Conservation (phyloP, 2,329 filamentous ascomycete genomes). For the Xylaria hypoxylon region DNA sequence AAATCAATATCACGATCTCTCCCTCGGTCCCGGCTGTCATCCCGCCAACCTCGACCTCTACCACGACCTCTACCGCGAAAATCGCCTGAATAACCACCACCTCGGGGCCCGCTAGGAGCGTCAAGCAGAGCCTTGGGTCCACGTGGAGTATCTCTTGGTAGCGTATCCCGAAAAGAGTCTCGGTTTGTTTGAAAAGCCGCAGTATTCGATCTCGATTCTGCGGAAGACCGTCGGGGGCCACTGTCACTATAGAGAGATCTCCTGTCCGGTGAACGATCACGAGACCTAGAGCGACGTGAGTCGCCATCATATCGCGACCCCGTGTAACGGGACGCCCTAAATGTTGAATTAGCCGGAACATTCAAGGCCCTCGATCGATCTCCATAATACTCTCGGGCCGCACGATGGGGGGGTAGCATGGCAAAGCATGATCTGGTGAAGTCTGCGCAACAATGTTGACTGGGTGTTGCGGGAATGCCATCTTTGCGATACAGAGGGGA, state of each 20-base stretch:
- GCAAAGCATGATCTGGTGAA: neutral
- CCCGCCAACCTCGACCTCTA: constrained; percentile 68
- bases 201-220: constrained; percentile 67
- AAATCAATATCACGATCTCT: constrained; percentile 72
- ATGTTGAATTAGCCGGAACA: constrained; percentile 32
- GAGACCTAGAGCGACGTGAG: constrained; percentile 71
- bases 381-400: neutral
- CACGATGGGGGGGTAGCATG: neutral
- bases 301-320: constrained; percentile 72
- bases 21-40: constrained; percentile 71
- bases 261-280: constrained; percentile 76
- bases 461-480: neutral
- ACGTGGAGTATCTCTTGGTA: constrained; percentile 78
- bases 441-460: neutral
- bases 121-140: constrained; percentile 85
- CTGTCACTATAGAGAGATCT: constrained; percentile 68
- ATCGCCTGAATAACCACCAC: constrained; percentile 73
- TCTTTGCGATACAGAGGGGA: neutral
- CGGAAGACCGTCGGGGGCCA: constrained; percentile 76
- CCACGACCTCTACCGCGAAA: constrained; percentile 70
- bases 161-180: constrained; percentile 67
- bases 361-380: neutral
- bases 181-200: constrained; percentile 71
- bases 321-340: constrained; percentile 65
- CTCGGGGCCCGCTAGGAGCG: constrained; percentile 73